Evolutionary conservation across 352 stramenopile species (phyloP).

Genomic region (Phytophthora cryptogea): DNA sequence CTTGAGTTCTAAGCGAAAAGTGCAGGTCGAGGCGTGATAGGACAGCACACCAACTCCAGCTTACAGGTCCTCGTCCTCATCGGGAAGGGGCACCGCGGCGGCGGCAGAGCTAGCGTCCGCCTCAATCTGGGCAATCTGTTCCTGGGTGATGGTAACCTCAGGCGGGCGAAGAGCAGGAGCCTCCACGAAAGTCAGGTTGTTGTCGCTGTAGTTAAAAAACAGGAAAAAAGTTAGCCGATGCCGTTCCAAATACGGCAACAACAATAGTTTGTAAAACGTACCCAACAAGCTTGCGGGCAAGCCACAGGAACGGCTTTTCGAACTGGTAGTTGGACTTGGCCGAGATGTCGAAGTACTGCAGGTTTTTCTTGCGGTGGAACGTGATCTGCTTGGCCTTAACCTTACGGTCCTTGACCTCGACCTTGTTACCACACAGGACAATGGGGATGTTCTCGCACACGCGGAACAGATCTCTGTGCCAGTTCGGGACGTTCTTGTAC

Average conservation of each 20-base stretch:
- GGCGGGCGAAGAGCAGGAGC: conserved; percentile 95
- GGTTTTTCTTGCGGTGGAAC: conserved; percentile 99
- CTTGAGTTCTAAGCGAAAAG: conserved; percentile 43
- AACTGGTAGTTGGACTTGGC: conserved; percentile 99
- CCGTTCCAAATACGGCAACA: not conserved
- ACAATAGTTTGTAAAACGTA: conserved; percentile 35
- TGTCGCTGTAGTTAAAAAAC: conserved; percentile 75
- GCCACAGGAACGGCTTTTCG: conserved; percentile 99
- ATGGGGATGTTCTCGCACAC: conserved; percentile 99
- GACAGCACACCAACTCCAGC: conserved; percentile 40
- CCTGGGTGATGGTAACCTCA: conserved; percentile 96
- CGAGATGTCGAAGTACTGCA: conserved; percentile 99
- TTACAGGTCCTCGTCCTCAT: conserved; percentile 98
- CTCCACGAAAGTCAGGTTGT: conserved; percentile 99
- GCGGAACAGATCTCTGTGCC: conserved; percentile 98
- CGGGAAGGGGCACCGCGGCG: conserved; percentile 92
- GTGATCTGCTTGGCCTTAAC: conserved; percentile 99
- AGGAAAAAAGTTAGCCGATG: conserved; percentile 15
- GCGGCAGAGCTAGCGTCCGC: conserved; percentile 91
- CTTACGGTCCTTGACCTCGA: conserved; percentile 99
- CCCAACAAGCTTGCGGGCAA: conserved; percentile 98
- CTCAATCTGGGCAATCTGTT: conserved; percentile 93
- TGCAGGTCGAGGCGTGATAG: conserved; percentile 40
- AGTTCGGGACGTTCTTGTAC: conserved; percentile 99
- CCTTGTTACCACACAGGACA: conserved; percentile 99